A percentile compares a stretch with the other conserved stretches of the same genome.
phyloP scores from a whole-genome alignment of 306 rosid species.

The Morella rubra region DNA sequence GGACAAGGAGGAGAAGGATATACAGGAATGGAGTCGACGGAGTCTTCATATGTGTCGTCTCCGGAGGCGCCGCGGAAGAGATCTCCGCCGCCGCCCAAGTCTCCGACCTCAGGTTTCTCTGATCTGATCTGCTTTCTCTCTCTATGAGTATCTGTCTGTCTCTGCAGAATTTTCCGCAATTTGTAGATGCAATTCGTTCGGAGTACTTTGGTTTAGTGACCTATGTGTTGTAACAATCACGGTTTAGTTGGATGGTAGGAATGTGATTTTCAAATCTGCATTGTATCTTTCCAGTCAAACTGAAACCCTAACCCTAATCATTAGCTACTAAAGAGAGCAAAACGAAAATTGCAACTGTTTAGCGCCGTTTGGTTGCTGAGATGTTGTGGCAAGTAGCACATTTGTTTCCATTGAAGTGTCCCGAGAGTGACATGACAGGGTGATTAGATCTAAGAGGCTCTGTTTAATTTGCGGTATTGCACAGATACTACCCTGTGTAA shows the following conservation, averaged over 20 bases:
- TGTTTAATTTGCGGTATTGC: background rate
- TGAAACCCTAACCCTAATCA: constrained; percentile 35
- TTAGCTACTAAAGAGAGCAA: constrained; percentile 8
- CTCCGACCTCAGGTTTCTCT: constrained; percentile 72
- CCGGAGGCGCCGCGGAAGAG: constrained; percentile 82
- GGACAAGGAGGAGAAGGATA: constrained; percentile 33
- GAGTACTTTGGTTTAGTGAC: background rate
- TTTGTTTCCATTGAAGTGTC: background rate
- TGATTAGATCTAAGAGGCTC: background rate
- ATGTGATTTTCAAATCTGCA: constrained; percentile 24
- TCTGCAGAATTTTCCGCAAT: background rate
- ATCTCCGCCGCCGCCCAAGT: constrained; percentile 71
- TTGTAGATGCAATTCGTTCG: constrained; percentile 4
- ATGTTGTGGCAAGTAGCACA: background rate
- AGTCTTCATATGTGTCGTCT: constrained; percentile 85
- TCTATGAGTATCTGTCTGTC: background rate
- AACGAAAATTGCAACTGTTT: background rate
- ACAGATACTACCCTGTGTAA: background rate
- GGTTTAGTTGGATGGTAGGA: background rate
- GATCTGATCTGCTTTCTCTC: constrained; percentile 61
- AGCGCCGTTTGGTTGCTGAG: background rate
- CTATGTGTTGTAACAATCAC: background rate
- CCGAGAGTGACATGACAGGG: background rate
- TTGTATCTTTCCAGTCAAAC: constrained; percentile 1
- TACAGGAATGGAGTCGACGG: constrained; percentile 82